Percentiles rank a stretch among this genome's conserved stretches.
Conservation (phyloP, 1,139 yeast genomes). For the Schizosaccharomyces versatilis region DNA sequence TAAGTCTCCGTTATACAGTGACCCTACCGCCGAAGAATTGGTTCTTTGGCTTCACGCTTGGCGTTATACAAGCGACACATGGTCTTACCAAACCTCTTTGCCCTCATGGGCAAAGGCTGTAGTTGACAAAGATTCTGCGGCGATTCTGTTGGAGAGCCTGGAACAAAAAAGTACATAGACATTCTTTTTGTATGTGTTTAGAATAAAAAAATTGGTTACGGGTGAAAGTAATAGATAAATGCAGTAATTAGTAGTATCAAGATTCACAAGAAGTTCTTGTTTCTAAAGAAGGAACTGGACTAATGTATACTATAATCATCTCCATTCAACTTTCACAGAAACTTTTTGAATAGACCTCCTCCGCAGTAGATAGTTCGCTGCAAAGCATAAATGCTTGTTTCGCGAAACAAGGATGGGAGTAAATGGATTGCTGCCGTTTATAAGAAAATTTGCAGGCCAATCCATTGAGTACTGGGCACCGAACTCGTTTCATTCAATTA, state of each 20-base stretch:
- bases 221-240: too few species aligned
- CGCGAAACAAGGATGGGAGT: not conserved
- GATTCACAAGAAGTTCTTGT: too few species aligned
- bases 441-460: not conserved
- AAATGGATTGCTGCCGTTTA: not conserved
- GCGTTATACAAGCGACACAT: constrained; percentile 27
- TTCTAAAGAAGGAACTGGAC: too few species aligned
- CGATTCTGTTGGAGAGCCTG: not conserved
- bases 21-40: constrained; percentile 71
- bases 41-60: constrained; percentile 82
- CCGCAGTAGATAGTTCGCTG: too few species aligned
- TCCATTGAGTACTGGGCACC: not conserved
- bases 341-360: too few species aligned
- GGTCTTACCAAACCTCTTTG: not conserved
- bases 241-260: too few species aligned
- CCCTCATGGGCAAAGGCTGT: not conserved
- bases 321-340: too few species aligned
- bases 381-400: too few species aligned
- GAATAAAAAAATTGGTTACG: too few species aligned
- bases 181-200: too few species aligned
- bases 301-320: too few species aligned
- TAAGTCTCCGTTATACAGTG: constrained; percentile 53
- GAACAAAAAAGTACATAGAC: too few species aligned
- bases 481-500: not conserved
- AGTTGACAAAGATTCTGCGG: not conserved